Percentiles rank a stretch among this genome's conserved stretches.
phyloP scores from a whole-genome alignment of 2,329 filamentous ascomycete species.

The Pseudovirgaria hyperparasitica region DNA sequence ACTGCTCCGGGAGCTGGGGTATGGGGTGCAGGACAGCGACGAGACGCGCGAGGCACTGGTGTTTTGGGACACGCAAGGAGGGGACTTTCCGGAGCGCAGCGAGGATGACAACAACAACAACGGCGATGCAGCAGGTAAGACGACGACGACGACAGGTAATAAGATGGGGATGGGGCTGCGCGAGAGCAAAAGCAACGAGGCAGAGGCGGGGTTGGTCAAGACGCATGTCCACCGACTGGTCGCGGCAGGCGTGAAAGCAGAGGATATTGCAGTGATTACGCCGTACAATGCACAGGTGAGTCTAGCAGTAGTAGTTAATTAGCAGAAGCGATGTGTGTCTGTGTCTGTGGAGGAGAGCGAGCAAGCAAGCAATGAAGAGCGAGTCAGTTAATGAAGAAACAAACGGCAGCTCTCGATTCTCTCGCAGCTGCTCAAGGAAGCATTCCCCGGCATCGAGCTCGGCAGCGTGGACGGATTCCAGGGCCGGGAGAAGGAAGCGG shows the following conservation, averaged over 20 bases:
- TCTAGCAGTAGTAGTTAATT: conserved; percentile 6
- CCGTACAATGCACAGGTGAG: conserved; percentile 87
- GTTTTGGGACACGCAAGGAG: conserved; percentile 94
- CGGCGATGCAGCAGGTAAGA: conserved; percentile 33
- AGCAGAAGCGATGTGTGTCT: conserved; percentile 3
- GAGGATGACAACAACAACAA: conserved; percentile 58
- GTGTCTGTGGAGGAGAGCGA: conserved; percentile 4
- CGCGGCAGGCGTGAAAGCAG: conserved; percentile 63
- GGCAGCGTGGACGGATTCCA: conserved; percentile 97
- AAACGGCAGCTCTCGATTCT: conserved; percentile 56
- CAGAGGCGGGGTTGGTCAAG: conserved; percentile 71
- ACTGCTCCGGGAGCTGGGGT: conserved; percentile 64
- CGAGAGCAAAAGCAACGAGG: conserved; percentile 83
- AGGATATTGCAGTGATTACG: conserved; percentile 86
- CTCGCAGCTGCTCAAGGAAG: conserved; percentile 62
- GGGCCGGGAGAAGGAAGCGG: conserved; percentile 89
- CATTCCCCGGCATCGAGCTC: conserved; percentile 77
- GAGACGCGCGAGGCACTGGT: conserved; percentile 80
- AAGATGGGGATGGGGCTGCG: conserved; percentile 38
- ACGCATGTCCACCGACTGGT: conserved; percentile 66
- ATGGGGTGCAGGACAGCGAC: conserved; percentile 66
- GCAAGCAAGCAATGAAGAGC: conserved; percentile 2
- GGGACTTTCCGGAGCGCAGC: conserved; percentile 72
- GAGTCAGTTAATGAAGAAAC: conserved; percentile 4
- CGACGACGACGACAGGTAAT: no score